Percentiles rank a stretch among this genome's conserved stretches.
Conservation (phyloP, 2,329 filamentous ascomycete species). For the Dactylonectria estremocensis region DNA sequence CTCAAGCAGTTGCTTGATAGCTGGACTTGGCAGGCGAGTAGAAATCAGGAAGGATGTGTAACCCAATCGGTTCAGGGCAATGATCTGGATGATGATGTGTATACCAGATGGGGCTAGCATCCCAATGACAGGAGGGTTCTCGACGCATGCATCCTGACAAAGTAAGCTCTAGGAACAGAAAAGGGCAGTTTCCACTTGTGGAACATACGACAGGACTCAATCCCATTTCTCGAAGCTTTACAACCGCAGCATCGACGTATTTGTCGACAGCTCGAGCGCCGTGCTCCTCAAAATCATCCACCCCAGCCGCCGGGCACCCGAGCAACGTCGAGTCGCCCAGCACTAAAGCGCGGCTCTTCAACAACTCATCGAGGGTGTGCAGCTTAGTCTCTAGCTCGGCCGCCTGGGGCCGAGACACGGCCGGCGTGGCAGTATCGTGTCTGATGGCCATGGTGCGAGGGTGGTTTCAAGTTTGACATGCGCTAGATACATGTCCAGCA, state of each 20-base stretch:
- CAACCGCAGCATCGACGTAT: slow-evolving; percentile 43
- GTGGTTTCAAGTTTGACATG: neutral
- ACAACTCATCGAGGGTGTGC: slow-evolving; percentile 41
- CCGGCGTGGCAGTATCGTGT: slow-evolving; percentile 37
- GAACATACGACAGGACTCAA: slow-evolving; percentile 36
- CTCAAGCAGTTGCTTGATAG: slow-evolving; percentile 35
- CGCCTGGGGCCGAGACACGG: slow-evolving; percentile 16
- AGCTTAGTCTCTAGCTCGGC: slow-evolving; percentile 35
- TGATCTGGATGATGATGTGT: slow-evolving; percentile 39
- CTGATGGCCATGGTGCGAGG: slow-evolving; percentile 41
- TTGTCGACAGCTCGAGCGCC: slow-evolving; percentile 38
- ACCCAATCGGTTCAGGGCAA: slow-evolving; percentile 41
- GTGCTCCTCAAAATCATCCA: slow-evolving; percentile 42
- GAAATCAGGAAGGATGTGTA: slow-evolving; percentile 43
- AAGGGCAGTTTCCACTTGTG: neutral
- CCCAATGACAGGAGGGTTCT: slow-evolving; percentile 39
- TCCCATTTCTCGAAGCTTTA: slow-evolving; percentile 30
- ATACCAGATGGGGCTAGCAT: slow-evolving; percentile 41
- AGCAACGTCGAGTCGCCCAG: slow-evolving; percentile 31
- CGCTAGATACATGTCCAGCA: neutral
- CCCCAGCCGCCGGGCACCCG: slow-evolving; percentile 30
- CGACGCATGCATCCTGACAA: slow-evolving; percentile 29
- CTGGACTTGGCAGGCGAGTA: slow-evolving; percentile 39
- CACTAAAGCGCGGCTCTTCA: slow-evolving; percentile 35
- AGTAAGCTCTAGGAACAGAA: slow-evolving; percentile 10